These are phyloP conservation scores for Draba incana DNA, from an alignment of 345 rosid species.

Conservation along the genomic window DNA sequence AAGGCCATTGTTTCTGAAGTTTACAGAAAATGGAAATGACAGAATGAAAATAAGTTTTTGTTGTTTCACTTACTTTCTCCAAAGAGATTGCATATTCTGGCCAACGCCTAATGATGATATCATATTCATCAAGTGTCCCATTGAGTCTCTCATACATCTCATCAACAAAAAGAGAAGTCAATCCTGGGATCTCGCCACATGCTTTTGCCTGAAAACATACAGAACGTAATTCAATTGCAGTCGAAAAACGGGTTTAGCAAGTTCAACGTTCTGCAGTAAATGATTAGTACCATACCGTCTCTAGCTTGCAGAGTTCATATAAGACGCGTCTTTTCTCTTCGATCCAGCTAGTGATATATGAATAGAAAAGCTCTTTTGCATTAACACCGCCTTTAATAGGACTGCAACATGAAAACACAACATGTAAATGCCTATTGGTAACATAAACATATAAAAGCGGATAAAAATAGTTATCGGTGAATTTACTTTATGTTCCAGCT, in stretches of 20 bases:
- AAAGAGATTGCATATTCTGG: slow-evolving; percentile 75
- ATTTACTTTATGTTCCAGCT: slow-evolving; percentile 75
- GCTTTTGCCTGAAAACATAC: slow-evolving; percentile 69
- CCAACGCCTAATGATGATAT: slow-evolving; percentile 83
- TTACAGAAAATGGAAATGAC: slow-evolving; percentile 3
- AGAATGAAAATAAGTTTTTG: slow-evolving; percentile 2
- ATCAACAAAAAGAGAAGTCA: slow-evolving; percentile 87
- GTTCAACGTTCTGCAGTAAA: slow-evolving; percentile 9
- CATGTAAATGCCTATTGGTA: slow-evolving; percentile 24
- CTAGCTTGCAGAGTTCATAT: slow-evolving; percentile 81
- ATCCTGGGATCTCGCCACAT: slow-evolving; percentile 71
- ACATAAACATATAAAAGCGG: slow-evolving; percentile 4
- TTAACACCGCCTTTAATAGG: slow-evolving; percentile 87
- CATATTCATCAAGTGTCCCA: slow-evolving; percentile 70
- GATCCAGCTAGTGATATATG: slow-evolving; percentile 84
- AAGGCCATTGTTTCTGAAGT: background rate
- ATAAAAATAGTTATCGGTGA: background rate
- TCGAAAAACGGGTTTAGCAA: background rate
- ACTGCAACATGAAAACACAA: slow-evolving; percentile 50
- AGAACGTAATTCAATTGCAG: slow-evolving; percentile 25
- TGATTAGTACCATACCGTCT: slow-evolving; percentile 79
- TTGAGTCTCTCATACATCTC: slow-evolving; percentile 82
- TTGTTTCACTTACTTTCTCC: slow-evolving; percentile 66
- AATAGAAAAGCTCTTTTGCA: slow-evolving; percentile 84
- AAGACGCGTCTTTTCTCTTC: slow-evolving; percentile 72